Evolutionary conservation across 805 yeast genomes (phyloP).

Genomic region (Suhomyces sp.): DNA sequence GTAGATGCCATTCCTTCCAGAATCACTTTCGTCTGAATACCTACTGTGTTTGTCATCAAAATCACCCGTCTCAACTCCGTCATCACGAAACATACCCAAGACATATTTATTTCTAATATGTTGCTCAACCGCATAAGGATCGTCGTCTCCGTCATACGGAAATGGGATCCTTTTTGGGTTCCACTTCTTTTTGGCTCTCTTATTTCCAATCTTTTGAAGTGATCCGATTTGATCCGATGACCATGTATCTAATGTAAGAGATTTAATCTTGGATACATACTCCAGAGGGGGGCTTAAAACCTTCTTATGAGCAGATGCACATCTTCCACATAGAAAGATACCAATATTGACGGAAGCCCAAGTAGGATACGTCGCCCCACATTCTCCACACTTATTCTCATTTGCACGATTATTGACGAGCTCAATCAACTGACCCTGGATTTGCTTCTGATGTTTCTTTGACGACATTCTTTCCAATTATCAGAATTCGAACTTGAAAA

Average conservation of each 20-base stretch:
- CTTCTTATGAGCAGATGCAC: constrained; percentile 75
- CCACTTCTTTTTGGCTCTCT: constrained; percentile 58
- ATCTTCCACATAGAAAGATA: constrained; percentile 75
- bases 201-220: constrained; percentile 56
- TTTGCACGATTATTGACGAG: constrained; percentile 59
- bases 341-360: constrained; percentile 55
- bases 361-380: constrained; percentile 66
- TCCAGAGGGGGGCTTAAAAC: constrained; percentile 50
- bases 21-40: constrained; percentile 21
- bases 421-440: constrained; percentile 54
- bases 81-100: constrained; percentile 54
- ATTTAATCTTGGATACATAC: constrained; percentile 59
- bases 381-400: constrained; percentile 75
- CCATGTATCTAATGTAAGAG: constrained; percentile 76
- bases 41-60: constrained; percentile 27
- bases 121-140: constrained; percentile 48
- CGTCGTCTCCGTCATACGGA: constrained; percentile 75
- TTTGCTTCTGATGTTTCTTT: constrained; percentile 40
- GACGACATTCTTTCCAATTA: neutral
- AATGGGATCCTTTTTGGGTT: constrained; percentile 66
- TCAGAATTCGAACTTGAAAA: neutral
- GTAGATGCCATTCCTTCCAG: constrained; percentile 2
- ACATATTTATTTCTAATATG: constrained; percentile 69
- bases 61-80: constrained; percentile 32
- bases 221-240: constrained; percentile 48